These are phyloP conservation scores for Taphrina communis DNA, from an alignment of 1,139 yeast species.

Conservation along the genomic window DNA sequence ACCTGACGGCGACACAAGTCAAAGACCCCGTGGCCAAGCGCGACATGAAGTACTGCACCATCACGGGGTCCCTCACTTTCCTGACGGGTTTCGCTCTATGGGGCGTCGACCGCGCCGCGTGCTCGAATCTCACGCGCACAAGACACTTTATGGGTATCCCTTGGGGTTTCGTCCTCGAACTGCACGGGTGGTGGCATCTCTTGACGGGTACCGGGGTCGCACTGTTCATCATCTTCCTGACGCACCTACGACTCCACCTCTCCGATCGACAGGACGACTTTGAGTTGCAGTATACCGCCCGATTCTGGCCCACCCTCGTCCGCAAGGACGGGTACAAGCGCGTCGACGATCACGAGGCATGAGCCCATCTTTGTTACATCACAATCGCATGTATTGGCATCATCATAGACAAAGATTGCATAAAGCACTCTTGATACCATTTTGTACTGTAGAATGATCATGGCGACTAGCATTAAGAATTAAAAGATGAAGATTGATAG, in stretches of 20 bases:
- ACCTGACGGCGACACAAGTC: conserved; percentile 61
- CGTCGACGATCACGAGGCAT: conserved; percentile 25
- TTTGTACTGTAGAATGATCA: too few relatives aligned
- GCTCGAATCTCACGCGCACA: conserved; percentile 64
- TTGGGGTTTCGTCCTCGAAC: conserved; percentile 79
- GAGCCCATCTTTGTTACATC: background rate
- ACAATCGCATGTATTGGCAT: background rate
- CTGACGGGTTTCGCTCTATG: conserved; percentile 76
- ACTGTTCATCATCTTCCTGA: conserved; percentile 64
- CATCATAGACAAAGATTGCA: too few relatives aligned
- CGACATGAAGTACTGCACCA: conserved; percentile 62
- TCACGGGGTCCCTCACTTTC: conserved; percentile 68
- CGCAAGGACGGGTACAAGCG: conserved; percentile 33
- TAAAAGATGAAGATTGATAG: too few relatives aligned
- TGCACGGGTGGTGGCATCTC: conserved; percentile 43
- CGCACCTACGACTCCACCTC: conserved; percentile 69
- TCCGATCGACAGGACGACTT: conserved; percentile 61
- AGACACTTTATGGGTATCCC: conserved; percentile 84
- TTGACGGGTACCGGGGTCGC: conserved; percentile 60
- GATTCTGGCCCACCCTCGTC: conserved; percentile 27
- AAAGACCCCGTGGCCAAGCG: conserved; percentile 57
- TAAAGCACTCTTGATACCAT: too few relatives aligned
- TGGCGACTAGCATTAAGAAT: too few relatives aligned
- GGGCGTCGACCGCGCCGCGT: conserved; percentile 83
- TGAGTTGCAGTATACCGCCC: conserved; percentile 43